phyloP scores from a whole-genome alignment of 768 basidiomycete genomes.

The Boletus edulis region DNA sequence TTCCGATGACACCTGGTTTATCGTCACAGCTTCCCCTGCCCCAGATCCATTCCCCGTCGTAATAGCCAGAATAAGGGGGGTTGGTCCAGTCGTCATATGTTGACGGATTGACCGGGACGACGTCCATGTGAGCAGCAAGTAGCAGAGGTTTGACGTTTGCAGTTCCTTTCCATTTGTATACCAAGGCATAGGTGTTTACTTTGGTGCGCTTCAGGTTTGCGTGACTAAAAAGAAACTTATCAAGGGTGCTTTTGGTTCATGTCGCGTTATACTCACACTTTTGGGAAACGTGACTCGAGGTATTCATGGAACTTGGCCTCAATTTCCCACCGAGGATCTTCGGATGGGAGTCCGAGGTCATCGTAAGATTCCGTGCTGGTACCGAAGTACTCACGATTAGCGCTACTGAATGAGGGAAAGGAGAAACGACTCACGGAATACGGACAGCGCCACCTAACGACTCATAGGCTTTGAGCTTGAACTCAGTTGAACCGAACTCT shows the following conservation, averaged over 20 bases:
- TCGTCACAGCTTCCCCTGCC: constrained; percentile 47
- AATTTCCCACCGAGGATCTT: constrained; percentile 43
- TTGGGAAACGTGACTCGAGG: constrained; percentile 50
- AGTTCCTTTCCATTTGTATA: constrained; percentile 59
- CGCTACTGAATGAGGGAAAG: neutral
- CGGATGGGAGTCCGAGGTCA: constrained; percentile 43
- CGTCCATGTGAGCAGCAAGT: constrained; percentile 48
- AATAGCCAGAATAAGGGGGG: constrained; percentile 50
- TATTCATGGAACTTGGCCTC: constrained; percentile 25
- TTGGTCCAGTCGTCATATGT: constrained; percentile 46
- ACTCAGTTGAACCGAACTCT: constrained; percentile 20
- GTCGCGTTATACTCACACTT: constrained; percentile 42
- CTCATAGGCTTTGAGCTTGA: constrained; percentile 30
- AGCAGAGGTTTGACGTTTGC: constrained; percentile 55
- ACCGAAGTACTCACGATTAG: neutral
- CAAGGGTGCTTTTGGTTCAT: neutral
- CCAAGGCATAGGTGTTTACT: constrained; percentile 58
- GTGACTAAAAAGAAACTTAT: constrained; percentile 35
- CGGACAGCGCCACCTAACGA: constrained; percentile 36
- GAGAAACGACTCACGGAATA: constrained; percentile 26
- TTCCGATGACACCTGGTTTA: constrained; percentile 37
- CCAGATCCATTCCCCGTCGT: constrained; percentile 45
- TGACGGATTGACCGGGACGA: constrained; percentile 48
- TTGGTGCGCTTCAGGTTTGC: constrained; percentile 46
- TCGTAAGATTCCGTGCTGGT: constrained; percentile 54